phyloP scores from a whole-genome alignment of 73 alveolate genomes.

The Diophrys appendiculata region DNA sequence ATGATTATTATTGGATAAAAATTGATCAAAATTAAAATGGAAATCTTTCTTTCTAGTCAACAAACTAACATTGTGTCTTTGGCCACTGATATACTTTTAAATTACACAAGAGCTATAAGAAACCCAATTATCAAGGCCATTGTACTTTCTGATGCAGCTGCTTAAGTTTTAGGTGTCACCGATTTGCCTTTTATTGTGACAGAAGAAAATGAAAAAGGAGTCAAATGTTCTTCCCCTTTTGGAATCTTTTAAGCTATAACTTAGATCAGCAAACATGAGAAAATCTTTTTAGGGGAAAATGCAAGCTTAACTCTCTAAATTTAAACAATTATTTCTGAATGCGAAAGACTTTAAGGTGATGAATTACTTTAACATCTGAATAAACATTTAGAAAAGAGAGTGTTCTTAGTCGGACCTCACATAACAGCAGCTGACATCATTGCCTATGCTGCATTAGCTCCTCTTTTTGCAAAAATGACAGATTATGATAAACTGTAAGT shows the following conservation, averaged over 20 bases:
- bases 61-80: not conserved
- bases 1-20: not conserved
- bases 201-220: not conserved
- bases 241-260: not conserved
- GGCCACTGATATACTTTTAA: not conserved
- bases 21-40: not conserved
- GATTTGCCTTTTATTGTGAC: not conserved
- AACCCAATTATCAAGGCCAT: not conserved
- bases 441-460: constrained; percentile 29
- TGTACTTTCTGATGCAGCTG: not conserved
- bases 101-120: not conserved
- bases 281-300: not conserved
- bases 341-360: not conserved
- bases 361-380: constrained; percentile 28
- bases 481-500: constrained; percentile 62
- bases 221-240: not conserved
- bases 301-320: not conserved
- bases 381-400: constrained; percentile 24
- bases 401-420: constrained; percentile 47
- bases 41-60: not conserved
- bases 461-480: constrained; percentile 13
- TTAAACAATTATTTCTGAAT: not conserved
- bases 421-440: constrained; percentile 64
- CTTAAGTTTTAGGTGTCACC: not conserved
- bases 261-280: not conserved